These are phyloP conservation scores for Xylaria sp. DNA, from an alignment of 2,329 filamentous ascomycete genomes.

Conservation along the genomic window DNA sequence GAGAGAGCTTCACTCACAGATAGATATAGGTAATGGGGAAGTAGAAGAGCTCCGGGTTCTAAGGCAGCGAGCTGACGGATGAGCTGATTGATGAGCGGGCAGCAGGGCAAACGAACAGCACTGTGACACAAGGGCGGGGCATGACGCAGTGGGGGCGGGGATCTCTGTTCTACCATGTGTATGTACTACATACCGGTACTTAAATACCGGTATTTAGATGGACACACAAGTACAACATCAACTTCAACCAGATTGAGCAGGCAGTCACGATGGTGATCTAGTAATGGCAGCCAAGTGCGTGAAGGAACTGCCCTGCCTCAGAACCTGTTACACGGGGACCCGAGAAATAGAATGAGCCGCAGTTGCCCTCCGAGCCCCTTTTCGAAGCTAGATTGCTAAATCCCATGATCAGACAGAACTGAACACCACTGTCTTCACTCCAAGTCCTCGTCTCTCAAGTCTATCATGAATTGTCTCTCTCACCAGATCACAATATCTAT, in stretches of 20 bases:
- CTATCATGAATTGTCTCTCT: background rate
- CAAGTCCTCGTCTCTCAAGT: background rate
- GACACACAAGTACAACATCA: background rate
- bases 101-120: background rate
- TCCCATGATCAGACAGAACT: background rate
- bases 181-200: no score
- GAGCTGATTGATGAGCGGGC: background rate
- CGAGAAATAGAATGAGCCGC: background rate
- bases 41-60: background rate
- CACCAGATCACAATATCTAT: background rate
- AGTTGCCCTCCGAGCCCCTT: background rate
- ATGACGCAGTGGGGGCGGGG: constrained; percentile 37
- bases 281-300: no score
- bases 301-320: background rate
- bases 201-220: no score
- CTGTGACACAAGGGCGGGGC: constrained; percentile 25
- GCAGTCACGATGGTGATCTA: background rate
- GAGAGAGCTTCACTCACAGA: background rate
- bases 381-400: background rate
- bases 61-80: constrained; percentile 19
- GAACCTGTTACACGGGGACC: background rate
- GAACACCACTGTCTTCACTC: background rate
- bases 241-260: background rate
- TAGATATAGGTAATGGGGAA: background rate
- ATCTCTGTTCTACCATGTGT: background rate